Percentiles rank a stretch among this genome's conserved stretches.
Conservation (phyloP, 352 stramenopile species). For the Globisporangium perplexum region DNA sequence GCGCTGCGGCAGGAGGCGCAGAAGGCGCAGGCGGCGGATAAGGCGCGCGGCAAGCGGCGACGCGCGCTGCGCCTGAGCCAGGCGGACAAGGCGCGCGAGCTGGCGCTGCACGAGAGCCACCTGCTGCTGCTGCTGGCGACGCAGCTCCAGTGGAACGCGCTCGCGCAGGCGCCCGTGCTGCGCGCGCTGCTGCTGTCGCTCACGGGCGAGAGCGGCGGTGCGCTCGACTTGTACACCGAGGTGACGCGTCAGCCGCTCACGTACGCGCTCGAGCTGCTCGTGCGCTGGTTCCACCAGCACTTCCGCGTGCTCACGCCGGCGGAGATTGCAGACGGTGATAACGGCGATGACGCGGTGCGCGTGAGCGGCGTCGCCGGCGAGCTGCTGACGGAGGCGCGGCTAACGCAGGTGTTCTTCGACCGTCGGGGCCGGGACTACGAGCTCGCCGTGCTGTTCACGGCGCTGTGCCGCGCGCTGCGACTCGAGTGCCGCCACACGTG, state of each 20-base stretch:
- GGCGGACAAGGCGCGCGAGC: conserved; percentile 54
- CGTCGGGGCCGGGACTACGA: conserved; percentile 39
- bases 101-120: conserved; percentile 62
- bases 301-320: conserved; percentile 21
- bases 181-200: conserved; percentile 59
- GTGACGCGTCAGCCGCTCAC: conserved; percentile 25
- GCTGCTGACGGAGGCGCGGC: conserved; percentile 34
- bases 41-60: conserved; percentile 10
- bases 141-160: conserved; percentile 37
- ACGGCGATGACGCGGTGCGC: conserved; percentile 4
- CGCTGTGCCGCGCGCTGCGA: conserved; percentile 45
- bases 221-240: conserved; percentile 39
- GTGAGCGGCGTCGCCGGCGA: conserved; percentile 1
- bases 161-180: conserved; percentile 38
- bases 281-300: conserved; percentile 60
- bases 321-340: conserved; percentile 4
- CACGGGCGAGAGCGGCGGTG: conserved; percentile 20
- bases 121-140: conserved; percentile 53
- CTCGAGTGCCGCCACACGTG: conserved; percentile 49
- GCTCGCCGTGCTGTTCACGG: conserved; percentile 56
- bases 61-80: conserved; percentile 43
- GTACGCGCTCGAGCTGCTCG: conserved; percentile 58
- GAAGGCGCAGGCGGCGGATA: conserved; percentile 6
- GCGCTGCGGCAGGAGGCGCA: conserved; percentile 27
- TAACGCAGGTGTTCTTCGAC: conserved; percentile 49